phyloP scores from a whole-genome alignment of 73 alveolate genomes.

The Paramecium sonneborni region DNA sequence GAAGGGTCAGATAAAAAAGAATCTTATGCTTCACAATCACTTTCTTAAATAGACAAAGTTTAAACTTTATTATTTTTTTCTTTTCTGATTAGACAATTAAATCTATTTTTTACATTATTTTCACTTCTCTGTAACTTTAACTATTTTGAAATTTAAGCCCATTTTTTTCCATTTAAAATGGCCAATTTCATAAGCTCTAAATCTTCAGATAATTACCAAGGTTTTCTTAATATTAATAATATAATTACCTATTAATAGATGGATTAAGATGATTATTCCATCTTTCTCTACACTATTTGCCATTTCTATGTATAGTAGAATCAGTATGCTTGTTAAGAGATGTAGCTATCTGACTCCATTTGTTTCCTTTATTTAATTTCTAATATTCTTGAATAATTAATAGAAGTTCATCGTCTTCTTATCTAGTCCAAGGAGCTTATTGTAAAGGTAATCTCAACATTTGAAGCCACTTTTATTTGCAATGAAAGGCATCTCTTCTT shows the following conservation, averaged over 20 bases:
- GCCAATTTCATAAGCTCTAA: constrained; percentile 53
- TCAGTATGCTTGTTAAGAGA: constrained; percentile 10
- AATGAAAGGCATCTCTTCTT: constrained; percentile 30
- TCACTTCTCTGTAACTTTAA: constrained; percentile 21
- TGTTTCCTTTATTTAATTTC: constrained; percentile 39
- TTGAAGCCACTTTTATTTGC: constrained; percentile 54
- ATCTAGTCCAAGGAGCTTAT: constrained; percentile 41
- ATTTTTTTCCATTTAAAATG: constrained; percentile 40
- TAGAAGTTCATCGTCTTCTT: background rate
- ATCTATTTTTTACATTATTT: constrained; percentile 37
- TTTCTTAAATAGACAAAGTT: background rate
- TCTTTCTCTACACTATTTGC: constrained; percentile 94
- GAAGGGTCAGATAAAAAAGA: constrained; percentile 6
- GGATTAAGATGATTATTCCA: constrained; percentile 94
- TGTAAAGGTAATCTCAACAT: constrained; percentile 34
- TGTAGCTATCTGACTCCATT: constrained; percentile 62
- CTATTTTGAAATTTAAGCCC: constrained; percentile 52
- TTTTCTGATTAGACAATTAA: constrained; percentile 24
- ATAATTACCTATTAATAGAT: constrained; percentile 71
- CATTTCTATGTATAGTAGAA: constrained; percentile 70
- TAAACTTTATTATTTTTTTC: background rate
- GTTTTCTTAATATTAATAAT: background rate
- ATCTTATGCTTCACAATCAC: background rate
- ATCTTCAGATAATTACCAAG: constrained; percentile 43
- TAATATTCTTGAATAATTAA: constrained; percentile 38